Conservation (phyloP, 1,284 basidiomycete genomes). For the Mycosarcoma mackinlayi region DNA sequence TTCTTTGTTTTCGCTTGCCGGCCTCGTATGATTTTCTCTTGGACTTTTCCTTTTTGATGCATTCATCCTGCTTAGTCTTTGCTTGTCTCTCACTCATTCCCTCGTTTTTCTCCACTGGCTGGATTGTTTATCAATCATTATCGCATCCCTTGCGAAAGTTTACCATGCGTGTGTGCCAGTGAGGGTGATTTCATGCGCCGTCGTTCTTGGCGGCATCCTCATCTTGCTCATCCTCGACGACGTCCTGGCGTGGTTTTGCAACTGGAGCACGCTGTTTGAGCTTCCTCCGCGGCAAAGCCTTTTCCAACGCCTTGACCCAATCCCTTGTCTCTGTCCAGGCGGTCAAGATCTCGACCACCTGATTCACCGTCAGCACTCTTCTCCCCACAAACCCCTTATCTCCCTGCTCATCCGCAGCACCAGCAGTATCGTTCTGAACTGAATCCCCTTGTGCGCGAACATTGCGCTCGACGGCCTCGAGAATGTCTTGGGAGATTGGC, state of each 20-base stretch:
- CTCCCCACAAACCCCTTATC: slow-evolving; percentile 67
- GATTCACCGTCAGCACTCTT: slow-evolving; percentile 97
- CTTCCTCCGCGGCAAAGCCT: slow-evolving; percentile 36
- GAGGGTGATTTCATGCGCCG: neutral
- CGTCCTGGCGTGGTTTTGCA: neutral
- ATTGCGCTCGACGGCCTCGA: slow-evolving; percentile 69
- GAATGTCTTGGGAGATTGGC: slow-evolving; percentile 78
- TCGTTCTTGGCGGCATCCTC: slow-evolving; percentile 15
- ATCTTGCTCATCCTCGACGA: neutral
- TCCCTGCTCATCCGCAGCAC: neutral
- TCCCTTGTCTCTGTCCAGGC: slow-evolving; percentile 76
- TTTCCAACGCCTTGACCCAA: slow-evolving; percentile 70
- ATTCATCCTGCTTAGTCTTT: slow-evolving; percentile 6
- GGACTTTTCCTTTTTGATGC: neutral
- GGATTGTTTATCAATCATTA: slow-evolving; percentile 24
- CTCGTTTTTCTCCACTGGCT: slow-evolving; percentile 17
- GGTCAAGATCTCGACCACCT: slow-evolving; percentile 89
- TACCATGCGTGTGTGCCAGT: neutral
- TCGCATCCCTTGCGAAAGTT: neutral
- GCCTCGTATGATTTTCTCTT: neutral
- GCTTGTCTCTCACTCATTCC: slow-evolving; percentile 12
- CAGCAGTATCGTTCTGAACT: slow-evolving; percentile 15
- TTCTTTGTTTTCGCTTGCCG: slow-evolving; percentile 1
- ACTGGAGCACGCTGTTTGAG: slow-evolving; percentile 27
- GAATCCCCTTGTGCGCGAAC: slow-evolving; percentile 32